Evolutionary conservation across 768 basidiomycete species (phyloP).

Genomic region (Collybia mongolica): DNA sequence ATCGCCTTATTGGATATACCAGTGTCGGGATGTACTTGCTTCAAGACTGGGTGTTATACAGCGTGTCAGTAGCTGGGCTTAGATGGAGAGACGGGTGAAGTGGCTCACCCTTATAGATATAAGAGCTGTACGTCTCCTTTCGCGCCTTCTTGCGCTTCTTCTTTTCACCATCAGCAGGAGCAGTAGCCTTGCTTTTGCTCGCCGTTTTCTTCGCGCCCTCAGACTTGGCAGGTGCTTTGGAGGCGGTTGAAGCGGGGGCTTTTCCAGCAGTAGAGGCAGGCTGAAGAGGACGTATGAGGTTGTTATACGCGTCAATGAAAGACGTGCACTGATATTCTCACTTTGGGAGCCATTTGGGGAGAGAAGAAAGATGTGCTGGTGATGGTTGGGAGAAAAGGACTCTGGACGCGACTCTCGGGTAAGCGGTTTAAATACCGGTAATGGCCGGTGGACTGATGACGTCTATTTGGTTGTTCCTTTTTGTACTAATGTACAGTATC

Average conservation of each 20-base stretch:
- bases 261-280: constrained; percentile 16
- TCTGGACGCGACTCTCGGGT: constrained; percentile 9
- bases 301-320: no score
- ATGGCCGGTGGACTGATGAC: neutral
- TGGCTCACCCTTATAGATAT: constrained; percentile 75
- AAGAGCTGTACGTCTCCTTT: constrained; percentile 83
- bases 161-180: constrained; percentile 63
- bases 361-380: constrained; percentile 1
- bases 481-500: constrained; percentile 4
- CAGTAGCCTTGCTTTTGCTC: constrained; percentile 25
- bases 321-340: neutral
- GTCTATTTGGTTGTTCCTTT: neutral
- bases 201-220: constrained; percentile 53
- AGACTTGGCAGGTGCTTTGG: constrained; percentile 54
- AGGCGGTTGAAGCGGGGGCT: constrained; percentile 15
- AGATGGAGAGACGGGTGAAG: neutral
- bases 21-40: constrained; percentile 91
- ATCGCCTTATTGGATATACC: constrained; percentile 92
- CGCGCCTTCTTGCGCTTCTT: constrained; percentile 80
- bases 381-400: constrained; percentile 9
- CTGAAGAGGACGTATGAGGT: constrained; percentile 2
- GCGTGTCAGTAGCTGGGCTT: constrained; percentile 1
- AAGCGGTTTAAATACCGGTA: no score
- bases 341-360: constrained; percentile 13
- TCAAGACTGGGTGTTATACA: constrained; percentile 53